phyloP scores from a whole-genome alignment of 1,284 basidiomycete species.

The Apiotrichum akiyoshidainum region DNA sequence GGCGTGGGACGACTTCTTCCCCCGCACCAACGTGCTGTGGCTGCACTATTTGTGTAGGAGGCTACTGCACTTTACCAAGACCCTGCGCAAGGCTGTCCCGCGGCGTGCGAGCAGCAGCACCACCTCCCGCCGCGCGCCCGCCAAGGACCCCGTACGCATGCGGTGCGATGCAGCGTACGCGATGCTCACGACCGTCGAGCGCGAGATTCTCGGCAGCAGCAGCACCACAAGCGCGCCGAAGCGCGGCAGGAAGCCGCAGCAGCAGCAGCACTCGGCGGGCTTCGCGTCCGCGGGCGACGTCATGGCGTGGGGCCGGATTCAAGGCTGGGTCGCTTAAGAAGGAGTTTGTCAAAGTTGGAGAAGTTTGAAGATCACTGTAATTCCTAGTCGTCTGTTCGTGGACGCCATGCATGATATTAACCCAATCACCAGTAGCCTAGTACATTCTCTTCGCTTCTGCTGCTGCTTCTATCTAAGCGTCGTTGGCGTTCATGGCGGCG shows the following conservation, averaged over 20 bases:
- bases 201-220: background rate
- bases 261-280: background rate
- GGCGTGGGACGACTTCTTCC: conserved; percentile 12
- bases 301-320: background rate
- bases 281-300: background rate
- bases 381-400: no score
- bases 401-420: no score
- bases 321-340: background rate
- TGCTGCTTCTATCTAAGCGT: background rate
- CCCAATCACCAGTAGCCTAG: no score
- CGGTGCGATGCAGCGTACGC: conserved; percentile 15
- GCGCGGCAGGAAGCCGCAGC: background rate
- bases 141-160: conserved; percentile 1
- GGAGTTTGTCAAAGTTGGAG: background rate
- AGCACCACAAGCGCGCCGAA: background rate
- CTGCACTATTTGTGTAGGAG: conserved; percentile 40
- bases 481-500: conserved; percentile 19
- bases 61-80: conserved; percentile 30
- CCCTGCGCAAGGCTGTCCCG: conserved; percentile 27
- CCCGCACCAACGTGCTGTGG: conserved; percentile 33
- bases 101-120: conserved; percentile 6
- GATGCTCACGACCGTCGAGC: conserved; percentile 17
- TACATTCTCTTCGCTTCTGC: no score
- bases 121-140: background rate
- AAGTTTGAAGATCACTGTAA: no score